Base-by-base conservation (phyloP, 1,139 yeast genomes). In the Wickerhamiella infanticola region DNA sequence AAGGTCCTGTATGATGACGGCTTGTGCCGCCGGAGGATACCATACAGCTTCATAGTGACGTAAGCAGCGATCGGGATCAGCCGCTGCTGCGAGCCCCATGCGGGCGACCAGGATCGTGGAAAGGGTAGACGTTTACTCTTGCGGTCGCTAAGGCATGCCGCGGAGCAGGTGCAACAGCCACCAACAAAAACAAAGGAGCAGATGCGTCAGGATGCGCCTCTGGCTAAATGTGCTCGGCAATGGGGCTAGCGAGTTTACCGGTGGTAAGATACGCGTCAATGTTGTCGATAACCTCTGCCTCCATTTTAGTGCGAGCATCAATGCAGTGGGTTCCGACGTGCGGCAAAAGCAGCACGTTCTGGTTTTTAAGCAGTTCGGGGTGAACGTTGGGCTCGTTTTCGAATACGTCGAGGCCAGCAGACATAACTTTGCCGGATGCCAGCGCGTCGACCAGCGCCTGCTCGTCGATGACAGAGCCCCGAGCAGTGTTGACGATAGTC, bases 371-470 rank as follows among this genome's bases (percentile, higher is more conserved):
- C 41, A 65, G 54, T 1, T 58, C 64, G 4, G 63, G 64, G 49
- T 64, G 64, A 41, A 65, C 52, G 41, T 54, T 50, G 5, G 97
- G 97, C 60, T 85, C 95, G 33, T 72, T 61, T 54, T 76, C 80
- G 62, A 68, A 82, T 4, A 84, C 95, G 57, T 84, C 95, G 42
- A 82, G 63, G 0, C 94, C 95, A 18, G 81, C 88, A 58, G 79
- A 74, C 23, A 72, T 62, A 3, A 85, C 70, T 50, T 79, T 77
- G 3, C 93, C 94, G 4, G 67, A 57, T 51, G 77, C 69, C 50
- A 85, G 67, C 0, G 84, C 94, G 6, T 65, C 67, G 3, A 83
- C 73, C 45, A 85, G 65, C 2, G 79, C 93, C n/a, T 69, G 67
- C 55, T 82, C 93, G 56, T 84, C 80, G 49, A 86, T 68, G 31